These are phyloP conservation scores for Penicillium brevicompactum DNA, from an alignment of 2,329 filamentous ascomycete species.

Conservation along the genomic window DNA sequence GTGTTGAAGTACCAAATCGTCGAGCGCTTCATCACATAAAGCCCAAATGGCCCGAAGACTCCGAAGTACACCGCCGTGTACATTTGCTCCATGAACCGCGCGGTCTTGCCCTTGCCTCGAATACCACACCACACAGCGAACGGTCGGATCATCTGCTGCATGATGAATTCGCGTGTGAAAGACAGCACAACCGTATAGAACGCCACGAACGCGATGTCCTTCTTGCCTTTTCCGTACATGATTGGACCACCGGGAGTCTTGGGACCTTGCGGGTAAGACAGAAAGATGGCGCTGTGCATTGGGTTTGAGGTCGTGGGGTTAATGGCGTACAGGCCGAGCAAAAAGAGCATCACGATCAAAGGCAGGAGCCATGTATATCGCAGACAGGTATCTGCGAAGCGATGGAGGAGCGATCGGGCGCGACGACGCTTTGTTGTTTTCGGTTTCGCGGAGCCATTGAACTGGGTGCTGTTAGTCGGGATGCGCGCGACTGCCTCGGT, in stretches of 20 bases:
- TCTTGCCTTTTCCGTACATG: slow-evolving; percentile 86
- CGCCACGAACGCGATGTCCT: slow-evolving; percentile 81
- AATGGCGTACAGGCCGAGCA: slow-evolving; percentile 70
- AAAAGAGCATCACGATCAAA: slow-evolving; percentile 64
- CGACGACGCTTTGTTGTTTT: slow-evolving; percentile 47
- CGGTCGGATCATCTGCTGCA: slow-evolving; percentile 84
- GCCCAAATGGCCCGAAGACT: slow-evolving; percentile 76
- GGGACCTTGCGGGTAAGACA: slow-evolving; percentile 78
- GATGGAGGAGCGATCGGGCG: slow-evolving; percentile 45
- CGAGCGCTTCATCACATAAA: slow-evolving; percentile 90
- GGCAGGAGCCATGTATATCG: slow-evolving; percentile 68
- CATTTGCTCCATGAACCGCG: slow-evolving; percentile 92
- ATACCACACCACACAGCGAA: slow-evolving; percentile 72
- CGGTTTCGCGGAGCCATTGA: slow-evolving; percentile 31
- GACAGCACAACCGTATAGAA: slow-evolving; percentile 90
- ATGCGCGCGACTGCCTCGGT: slow-evolving; percentile 11
- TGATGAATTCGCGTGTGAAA: slow-evolving; percentile 93
- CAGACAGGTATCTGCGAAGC: slow-evolving; percentile 45
- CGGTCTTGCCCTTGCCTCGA: slow-evolving; percentile 73
- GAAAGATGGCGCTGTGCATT: slow-evolving; percentile 79
- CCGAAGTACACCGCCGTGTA: slow-evolving; percentile 93
- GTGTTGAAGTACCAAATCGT: slow-evolving; percentile 97
- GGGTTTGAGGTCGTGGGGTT: slow-evolving; percentile 79
- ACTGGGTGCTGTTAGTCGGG: slow-evolving; percentile 10
- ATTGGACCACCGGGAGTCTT: slow-evolving; percentile 50